These are phyloP conservation scores for Jaenimonas drosophilae DNA, from an alignment of 208 protist genomes.

Conservation along the genomic window DNA sequence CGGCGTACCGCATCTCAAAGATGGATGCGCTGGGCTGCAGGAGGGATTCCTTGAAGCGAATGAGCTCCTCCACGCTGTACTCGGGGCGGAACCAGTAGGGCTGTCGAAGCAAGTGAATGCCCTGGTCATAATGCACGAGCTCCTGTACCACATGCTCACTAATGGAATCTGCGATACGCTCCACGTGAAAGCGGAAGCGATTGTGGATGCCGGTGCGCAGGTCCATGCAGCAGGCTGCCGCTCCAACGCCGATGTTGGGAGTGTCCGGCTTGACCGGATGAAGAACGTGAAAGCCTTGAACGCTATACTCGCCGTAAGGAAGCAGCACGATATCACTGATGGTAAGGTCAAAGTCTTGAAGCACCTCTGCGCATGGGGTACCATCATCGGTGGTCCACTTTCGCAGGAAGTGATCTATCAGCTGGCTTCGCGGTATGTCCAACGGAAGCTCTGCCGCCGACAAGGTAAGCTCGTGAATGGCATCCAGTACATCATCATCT, in stretches of 20 bases:
- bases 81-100: slow-evolving; percentile 80
- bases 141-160: slow-evolving; percentile 80
- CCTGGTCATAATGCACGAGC: slow-evolving; percentile 75
- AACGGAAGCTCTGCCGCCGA: slow-evolving; percentile 78
- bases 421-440: slow-evolving; percentile 32
- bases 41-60: slow-evolving; percentile 83
- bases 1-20: slow-evolving; percentile 81
- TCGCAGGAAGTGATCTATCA: slow-evolving; percentile 50
- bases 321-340: slow-evolving; percentile 62
- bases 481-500: slow-evolving; percentile 70
- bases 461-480: slow-evolving; percentile 79
- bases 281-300: slow-evolving; percentile 73
- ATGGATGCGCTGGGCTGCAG: slow-evolving; percentile 75
- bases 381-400: slow-evolving; percentile 73
- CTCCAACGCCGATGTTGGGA: slow-evolving; percentile 76
- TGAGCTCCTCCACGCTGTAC: slow-evolving; percentile 87
- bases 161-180: slow-evolving; percentile 79
- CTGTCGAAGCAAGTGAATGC: slow-evolving; percentile 77
- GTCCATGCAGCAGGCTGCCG: slow-evolving; percentile 79
- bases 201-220: slow-evolving; percentile 85
- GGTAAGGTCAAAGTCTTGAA: slow-evolving; percentile 46
- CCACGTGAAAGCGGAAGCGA: slow-evolving; percentile 84
- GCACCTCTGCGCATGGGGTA: slow-evolving; percentile 26
- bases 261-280: slow-evolving; percentile 53
- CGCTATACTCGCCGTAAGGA: slow-evolving; percentile 75